Evolutionary conservation across 139 green algal genomes (phyloP).

Genomic region (Coelastrella sp.): DNA sequence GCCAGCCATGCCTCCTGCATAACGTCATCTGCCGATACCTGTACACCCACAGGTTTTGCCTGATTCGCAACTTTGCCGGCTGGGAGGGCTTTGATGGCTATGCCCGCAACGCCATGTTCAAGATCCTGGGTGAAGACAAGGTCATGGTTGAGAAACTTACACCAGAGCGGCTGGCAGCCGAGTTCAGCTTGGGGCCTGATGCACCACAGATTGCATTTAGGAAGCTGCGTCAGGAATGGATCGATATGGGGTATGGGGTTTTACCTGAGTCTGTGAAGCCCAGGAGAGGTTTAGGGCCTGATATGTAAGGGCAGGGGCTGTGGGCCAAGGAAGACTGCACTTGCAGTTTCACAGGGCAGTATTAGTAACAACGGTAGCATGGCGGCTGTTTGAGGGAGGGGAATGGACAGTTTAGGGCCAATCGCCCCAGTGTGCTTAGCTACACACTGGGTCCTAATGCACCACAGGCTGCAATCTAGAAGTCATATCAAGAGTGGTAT

Average conservation of each 20-base stretch:
- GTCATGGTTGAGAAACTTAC: constrained; percentile 80
- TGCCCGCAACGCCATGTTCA: constrained; percentile 81
- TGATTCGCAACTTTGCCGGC: constrained; percentile 81
- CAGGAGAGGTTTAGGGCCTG: constrained; percentile 18
- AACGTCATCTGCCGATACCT: no score
- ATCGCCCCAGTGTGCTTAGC: no score
- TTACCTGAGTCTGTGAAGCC: constrained; percentile 1
- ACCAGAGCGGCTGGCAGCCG: constrained; percentile 67
- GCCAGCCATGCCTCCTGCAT: no score
- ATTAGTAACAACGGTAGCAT: no score
- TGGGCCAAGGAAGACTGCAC: no score
- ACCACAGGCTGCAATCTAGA: no score
- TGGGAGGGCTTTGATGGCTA: constrained; percentile 72
- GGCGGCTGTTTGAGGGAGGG: no score
- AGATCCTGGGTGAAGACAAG: constrained; percentile 90
- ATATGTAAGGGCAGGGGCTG: no score
- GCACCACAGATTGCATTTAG: constrained; percentile 77
- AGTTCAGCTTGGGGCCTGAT: constrained; percentile 62
- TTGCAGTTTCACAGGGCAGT: no score
- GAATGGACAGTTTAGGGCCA: no score
- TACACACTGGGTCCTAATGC: no score
- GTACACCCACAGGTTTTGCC: constrained; percentile 59
- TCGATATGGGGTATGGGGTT: constrained; percentile 80
- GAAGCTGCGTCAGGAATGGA: constrained; percentile 81
- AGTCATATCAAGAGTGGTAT: no score